phyloP scores from a whole-genome alignment of 2,329 filamentous ascomycete species.

The Trichoderma sp. region DNA sequence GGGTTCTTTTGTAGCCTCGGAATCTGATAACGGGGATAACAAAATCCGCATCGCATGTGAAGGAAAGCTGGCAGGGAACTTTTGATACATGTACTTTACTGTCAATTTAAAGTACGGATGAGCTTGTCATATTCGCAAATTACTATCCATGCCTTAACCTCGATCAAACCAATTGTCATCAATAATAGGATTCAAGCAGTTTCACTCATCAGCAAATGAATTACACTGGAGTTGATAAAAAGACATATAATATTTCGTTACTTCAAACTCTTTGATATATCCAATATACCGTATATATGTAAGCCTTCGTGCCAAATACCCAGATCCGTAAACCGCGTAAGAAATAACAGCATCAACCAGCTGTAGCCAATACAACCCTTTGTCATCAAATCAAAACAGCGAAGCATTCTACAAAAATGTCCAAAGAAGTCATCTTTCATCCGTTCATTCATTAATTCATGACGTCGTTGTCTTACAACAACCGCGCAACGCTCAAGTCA shows the following conservation, averaged over 20 bases:
- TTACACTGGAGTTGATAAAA: background rate
- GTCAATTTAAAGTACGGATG: background rate
- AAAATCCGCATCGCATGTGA: background rate
- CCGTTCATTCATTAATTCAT: slow-evolving; percentile 16
- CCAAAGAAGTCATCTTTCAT: slow-evolving; percentile 2
- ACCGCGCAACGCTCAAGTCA: slow-evolving; percentile 52
- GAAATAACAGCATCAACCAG: background rate
- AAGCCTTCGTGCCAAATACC: background rate
- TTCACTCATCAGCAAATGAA: background rate
- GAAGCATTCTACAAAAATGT: slow-evolving; percentile 8
- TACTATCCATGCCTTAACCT: background rate
- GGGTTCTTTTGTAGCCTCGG: background rate
- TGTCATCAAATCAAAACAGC: background rate
- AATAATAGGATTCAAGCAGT: too few relatives aligned
- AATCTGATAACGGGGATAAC: background rate
- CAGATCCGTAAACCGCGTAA: background rate
- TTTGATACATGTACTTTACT: background rate
- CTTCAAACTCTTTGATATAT: background rate
- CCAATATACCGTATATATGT: background rate
- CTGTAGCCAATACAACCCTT: background rate
- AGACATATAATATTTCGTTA: background rate
- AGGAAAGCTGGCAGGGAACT: background rate
- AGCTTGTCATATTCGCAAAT: background rate
- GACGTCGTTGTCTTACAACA: slow-evolving; percentile 1
- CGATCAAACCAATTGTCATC: background rate